A percentile compares a stretch with the other conserved stretches of the same genome.
phyloP scores from a whole-genome alignment of 331 rosid genomes.

The Malus hybrid region DNA sequence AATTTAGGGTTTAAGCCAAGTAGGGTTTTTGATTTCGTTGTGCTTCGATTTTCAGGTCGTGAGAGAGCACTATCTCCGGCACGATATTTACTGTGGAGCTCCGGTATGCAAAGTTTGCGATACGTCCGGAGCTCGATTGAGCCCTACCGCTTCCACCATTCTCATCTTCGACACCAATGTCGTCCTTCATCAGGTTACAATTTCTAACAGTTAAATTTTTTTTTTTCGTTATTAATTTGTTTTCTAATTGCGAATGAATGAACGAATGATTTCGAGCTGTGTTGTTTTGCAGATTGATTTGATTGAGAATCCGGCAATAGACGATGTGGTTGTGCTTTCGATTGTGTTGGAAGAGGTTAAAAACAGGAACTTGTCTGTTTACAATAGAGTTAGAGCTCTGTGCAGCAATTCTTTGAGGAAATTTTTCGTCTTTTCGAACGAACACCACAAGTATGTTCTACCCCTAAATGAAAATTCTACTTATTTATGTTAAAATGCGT shows the following conservation, averaged over 20 bases:
- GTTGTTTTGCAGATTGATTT: conserved; percentile 66
- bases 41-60: conserved; percentile 42
- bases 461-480: not conserved
- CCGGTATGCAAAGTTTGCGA: conserved; percentile 62
- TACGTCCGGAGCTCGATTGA: conserved; percentile 51
- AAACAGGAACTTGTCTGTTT: conserved; percentile 69
- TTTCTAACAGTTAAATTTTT: not conserved
- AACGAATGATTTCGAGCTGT: not conserved
- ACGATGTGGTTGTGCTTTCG: conserved; percentile 77
- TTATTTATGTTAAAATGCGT: not conserved
- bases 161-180: conserved; percentile 88
- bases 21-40: not conserved
- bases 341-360: conserved; percentile 84
- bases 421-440: conserved; percentile 88
- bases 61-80: conserved; percentile 85
- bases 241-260: not conserved
- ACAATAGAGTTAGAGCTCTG: conserved; percentile 71
- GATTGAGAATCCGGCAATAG: conserved; percentile 82
- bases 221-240: not conserved
- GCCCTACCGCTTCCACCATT: conserved; percentile 57
- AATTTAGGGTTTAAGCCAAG: not conserved
- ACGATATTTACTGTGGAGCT: conserved; percentile 85
- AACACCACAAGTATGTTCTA: conserved; percentile 62
- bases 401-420: conserved; percentile 54
- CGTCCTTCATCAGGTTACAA: conserved; percentile 71